Percentiles rank a stretch among this genome's conserved stretches.
phyloP scores from a whole-genome alignment of 129 eudicot species.

The Sambucus nigra region DNA sequence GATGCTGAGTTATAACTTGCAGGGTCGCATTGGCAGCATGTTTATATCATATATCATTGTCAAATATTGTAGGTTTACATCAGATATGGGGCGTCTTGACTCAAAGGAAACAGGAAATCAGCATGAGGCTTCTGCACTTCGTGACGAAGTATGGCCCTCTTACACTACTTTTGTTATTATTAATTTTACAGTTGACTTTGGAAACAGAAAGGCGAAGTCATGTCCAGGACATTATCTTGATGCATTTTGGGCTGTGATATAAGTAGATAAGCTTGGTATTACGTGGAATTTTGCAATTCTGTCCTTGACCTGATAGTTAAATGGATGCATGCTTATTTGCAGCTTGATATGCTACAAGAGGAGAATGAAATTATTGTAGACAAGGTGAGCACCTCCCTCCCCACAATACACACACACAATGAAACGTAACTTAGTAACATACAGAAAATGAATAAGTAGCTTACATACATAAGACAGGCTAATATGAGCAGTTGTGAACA shows the following conservation, averaged over 20 bases:
- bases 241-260: background rate
- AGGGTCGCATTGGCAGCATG: background rate
- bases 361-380: constrained; percentile 76
- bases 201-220: background rate
- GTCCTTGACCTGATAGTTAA: too few species aligned
- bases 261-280: background rate
- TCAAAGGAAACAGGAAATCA: constrained; percentile 55
- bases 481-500: background rate
- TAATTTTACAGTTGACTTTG: background rate
- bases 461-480: background rate
- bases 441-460: too few species aligned
- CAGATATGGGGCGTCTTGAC: constrained; percentile 45
- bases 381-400: constrained; percentile 42
- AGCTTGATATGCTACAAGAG: constrained; percentile 98
- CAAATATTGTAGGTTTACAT: constrained; percentile 40
- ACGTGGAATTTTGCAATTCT: too few species aligned
- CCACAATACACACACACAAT: too few species aligned
- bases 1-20: background rate
- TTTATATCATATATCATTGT: background rate
- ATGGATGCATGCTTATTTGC: constrained; percentile 17
- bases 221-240: background rate
- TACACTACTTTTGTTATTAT: constrained; percentile 5
- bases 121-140: constrained; percentile 84
- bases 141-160: constrained; percentile 61
- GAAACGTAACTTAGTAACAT: too few species aligned